Evolutionary conservation across 768 basidiomycete genomes (phyloP), one percentile per base, ranked within the genome.

Genomic region (Imleria badia): DNA sequence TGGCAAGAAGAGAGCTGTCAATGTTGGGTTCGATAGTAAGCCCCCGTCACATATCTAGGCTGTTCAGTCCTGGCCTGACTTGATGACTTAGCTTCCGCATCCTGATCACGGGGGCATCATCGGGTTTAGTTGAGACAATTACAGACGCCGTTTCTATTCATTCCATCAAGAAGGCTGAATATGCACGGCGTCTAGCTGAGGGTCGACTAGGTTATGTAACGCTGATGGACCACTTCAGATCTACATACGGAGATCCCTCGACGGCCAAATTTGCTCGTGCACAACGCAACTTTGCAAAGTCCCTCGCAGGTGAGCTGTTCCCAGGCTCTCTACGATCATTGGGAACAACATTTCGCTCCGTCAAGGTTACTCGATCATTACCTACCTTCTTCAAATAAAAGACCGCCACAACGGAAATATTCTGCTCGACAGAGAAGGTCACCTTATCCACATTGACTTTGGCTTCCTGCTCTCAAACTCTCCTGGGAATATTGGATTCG

Each of bases 381-480:
- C 94, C n/a, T 98, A 91, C 72, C 83, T 98, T 9, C 82, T 99
- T 5, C 97, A 98, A 73, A 89, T 99, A 72, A 98, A 98, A 73
- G 97, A 99, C 71, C 84, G 97, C 13, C 97, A 99, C 68, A 99
- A 99, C 66, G 97, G 97, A 30, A 99, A 98, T 67, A 98, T 99
- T 50, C 82, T 99, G 6, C 76, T 99, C 44, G 97, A 98, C 73
- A 84, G 92, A 49, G 93, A 97, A 33, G 97, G 97, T 0, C 95
- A 95, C 62, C 78, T 97, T 22, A 87, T 97, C 45, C 92, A 99
- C 70, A 99, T 99, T 56, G 97, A 98, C 71, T 99, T 98, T 68
- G 97, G 97, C 3, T 98, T 98, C 76, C 96, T 98, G 80, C 80
- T 98, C 33, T 89, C 89, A 40, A 98, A 98, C 71, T 94, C 95